phyloP scores from a whole-genome alignment of 1,284 basidiomycete species.

The Coriolopsis trogii region DNA sequence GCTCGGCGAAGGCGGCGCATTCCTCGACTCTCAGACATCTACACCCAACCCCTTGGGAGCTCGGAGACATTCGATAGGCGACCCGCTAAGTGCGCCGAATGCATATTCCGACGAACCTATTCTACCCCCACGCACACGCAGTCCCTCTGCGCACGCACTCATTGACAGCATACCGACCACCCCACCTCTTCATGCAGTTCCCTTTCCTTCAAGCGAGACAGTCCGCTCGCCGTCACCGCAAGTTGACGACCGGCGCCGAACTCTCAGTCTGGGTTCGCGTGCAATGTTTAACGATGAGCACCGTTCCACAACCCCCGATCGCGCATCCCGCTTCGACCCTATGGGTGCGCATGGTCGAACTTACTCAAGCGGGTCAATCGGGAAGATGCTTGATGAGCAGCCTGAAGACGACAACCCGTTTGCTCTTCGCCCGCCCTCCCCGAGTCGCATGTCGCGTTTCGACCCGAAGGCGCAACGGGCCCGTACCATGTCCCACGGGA shows the following conservation, averaged over 20 bases:
- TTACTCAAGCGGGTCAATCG: conserved; percentile 63
- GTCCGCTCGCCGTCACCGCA: conserved; percentile 55
- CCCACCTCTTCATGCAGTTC: conserved; percentile 53
- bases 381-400: conserved; percentile 48
- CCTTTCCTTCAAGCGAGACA: conserved; percentile 61
- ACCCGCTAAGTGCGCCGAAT: conserved; percentile 54
- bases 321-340: conserved; percentile 73
- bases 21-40: conserved; percentile 42
- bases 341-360: conserved; percentile 63
- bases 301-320: conserved; percentile 57
- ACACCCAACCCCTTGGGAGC: conserved; percentile 30
- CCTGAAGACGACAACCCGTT: conserved; percentile 55
- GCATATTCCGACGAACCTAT: conserved; percentile 17
- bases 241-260: conserved; percentile 50
- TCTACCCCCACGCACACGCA: conserved; percentile 44
- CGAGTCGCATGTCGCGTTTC: conserved; percentile 63
- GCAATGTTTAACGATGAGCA: conserved; percentile 44
- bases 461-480: conserved; percentile 69
- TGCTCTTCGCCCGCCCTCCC: conserved; percentile 59
- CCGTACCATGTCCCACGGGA: conserved; percentile 67
- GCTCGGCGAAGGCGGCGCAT: conserved; percentile 49
- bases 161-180: conserved; percentile 47
- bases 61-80: conserved; percentile 51
- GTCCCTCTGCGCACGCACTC: conserved; percentile 51
- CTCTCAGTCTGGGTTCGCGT: conserved; percentile 49